phyloP scores from a whole-genome alignment of 352 stramenopile genomes.

The Phytophthora vignae region DNA sequence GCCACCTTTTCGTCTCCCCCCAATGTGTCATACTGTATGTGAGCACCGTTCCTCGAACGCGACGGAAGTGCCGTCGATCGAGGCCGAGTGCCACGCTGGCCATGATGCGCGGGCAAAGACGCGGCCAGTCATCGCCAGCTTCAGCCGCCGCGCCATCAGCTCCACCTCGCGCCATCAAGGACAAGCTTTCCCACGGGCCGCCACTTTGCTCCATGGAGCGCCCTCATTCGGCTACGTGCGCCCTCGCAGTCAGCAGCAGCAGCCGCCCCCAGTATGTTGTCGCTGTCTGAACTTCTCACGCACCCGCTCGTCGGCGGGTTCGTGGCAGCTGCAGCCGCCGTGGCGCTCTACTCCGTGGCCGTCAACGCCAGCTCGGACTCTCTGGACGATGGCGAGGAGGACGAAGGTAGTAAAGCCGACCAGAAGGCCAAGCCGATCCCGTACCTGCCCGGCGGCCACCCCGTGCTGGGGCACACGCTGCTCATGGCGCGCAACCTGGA shows the following conservation, averaged over 20 bases:
- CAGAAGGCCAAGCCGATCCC: conserved; percentile 20
- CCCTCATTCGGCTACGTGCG: conserved; percentile 30
- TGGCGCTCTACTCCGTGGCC: conserved; percentile 13
- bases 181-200: background rate
- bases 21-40: no score
- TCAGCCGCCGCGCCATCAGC: no score
- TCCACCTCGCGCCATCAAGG: conserved; percentile 25
- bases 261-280: conserved; percentile 17
- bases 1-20: no score
- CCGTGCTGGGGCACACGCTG: conserved; percentile 43
- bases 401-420: background rate
- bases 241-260: conserved; percentile 19
- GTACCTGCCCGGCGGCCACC: conserved; percentile 35
- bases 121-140: background rate
- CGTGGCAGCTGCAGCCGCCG: conserved; percentile 23
- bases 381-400: conserved; percentile 14
- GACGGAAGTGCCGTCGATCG: no score
- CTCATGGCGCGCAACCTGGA: conserved; percentile 38
- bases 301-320: conserved; percentile 38
- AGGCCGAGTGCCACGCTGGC: background rate
- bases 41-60: background rate
- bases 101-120: background rate
- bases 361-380: conserved; percentile 17
- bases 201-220: background rate
- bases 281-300: conserved; percentile 15